A percentile compares a stretch with the other conserved stretches of the same genome.
phyloP scores from a whole-genome alignment of 2,329 filamentous ascomycete genomes.

The Ceratocystis huliohia region DNA sequence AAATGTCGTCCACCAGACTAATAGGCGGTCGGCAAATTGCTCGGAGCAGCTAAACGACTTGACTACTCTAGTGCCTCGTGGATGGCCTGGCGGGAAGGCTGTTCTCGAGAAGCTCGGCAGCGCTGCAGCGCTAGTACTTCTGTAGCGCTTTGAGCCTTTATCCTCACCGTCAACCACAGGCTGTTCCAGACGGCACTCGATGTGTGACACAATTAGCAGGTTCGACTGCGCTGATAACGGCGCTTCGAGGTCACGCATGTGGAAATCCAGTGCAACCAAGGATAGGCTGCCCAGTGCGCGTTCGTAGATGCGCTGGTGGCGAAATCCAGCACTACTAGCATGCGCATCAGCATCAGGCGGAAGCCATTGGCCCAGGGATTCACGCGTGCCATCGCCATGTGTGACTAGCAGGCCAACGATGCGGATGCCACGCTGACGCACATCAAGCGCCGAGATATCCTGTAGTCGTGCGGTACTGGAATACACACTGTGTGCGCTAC shows the following conservation, averaged over 20 bases:
- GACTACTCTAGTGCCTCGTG: constrained; percentile 7
- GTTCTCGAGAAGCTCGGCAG: background rate
- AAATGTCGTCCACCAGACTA: constrained; percentile 20
- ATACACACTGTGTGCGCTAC: constrained; percentile 14
- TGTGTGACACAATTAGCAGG: constrained; percentile 12
- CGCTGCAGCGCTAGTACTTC: background rate
- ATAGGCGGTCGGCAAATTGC: background rate
- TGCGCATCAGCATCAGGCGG: constrained; percentile 12
- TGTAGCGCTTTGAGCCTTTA: background rate
- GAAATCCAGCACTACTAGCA: background rate
- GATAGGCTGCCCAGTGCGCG: background rate
- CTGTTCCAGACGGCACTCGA: constrained; percentile 11
- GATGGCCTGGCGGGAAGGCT: constrained; percentile 10
- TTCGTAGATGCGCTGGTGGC: constrained; percentile 12
- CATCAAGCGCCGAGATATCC: constrained; percentile 5
- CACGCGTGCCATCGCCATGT: constrained; percentile 7
- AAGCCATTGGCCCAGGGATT: constrained; percentile 18
- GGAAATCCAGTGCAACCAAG: constrained; percentile 12
- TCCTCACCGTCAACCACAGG: background rate
- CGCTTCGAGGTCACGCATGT: constrained; percentile 13
- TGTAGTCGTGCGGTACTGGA: constrained; percentile 4
- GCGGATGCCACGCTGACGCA: constrained; percentile 6
- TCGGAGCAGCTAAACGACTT: constrained; percentile 11
- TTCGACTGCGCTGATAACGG: constrained; percentile 13
- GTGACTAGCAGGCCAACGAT: constrained; percentile 15